Evolutionary conservation across 495 filamentous ascomycete genomes (phyloP), one percentile per base, ranked within the genome.

Genomic region (Hypoxylon fragiforme): DNA sequence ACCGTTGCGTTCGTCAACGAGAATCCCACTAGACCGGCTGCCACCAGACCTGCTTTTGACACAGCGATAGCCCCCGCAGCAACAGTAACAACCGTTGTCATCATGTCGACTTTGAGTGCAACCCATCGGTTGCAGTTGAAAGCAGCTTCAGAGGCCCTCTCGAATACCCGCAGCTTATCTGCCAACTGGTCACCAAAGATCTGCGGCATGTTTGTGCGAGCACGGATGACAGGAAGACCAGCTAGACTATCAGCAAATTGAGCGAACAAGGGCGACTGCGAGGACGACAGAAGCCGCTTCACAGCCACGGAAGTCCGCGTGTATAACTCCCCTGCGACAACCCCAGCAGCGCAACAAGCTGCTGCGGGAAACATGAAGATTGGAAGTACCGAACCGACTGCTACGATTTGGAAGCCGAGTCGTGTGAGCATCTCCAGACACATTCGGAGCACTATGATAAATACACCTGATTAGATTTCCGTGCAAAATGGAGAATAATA

Each of bases 71-170:
- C 66, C 24, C 75, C 76, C 0, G 76, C 77, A 8, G 66, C 67
- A 3, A 75, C 67, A 14, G 71, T 71, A 11, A 80, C 74, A 2
- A 74, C 53, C 5, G 77, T 74, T 1, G 76, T 75, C 49, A 75
- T 70, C 60, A 77, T 67, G 52, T 80, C 76, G 12, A 76, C 61
- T 15, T 76, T 71, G 4, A 80, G 64, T 1, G 74, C 68, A 2
- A 80, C 72, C 77, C 77, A 80, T 34, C 76, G 72, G 51, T 80
- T 80, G 44, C 71, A 70, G 57, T 79, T 79, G 46, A 72, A 77
- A 13, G 73, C 71, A 3, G 77, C 68, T 44, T 79, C 75, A 1
- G 64, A 62, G 3, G 73, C 63, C 3, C 67, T 68, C 16, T 69
- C 67, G 32, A 70, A 68, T 0, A 70, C 64, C 3, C 71, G 67